Evolutionary conservation across 352 stramenopile genomes (phyloP), one percentile per base, ranked within the genome.

Genomic region (Phytophthora fragariae): DNA sequence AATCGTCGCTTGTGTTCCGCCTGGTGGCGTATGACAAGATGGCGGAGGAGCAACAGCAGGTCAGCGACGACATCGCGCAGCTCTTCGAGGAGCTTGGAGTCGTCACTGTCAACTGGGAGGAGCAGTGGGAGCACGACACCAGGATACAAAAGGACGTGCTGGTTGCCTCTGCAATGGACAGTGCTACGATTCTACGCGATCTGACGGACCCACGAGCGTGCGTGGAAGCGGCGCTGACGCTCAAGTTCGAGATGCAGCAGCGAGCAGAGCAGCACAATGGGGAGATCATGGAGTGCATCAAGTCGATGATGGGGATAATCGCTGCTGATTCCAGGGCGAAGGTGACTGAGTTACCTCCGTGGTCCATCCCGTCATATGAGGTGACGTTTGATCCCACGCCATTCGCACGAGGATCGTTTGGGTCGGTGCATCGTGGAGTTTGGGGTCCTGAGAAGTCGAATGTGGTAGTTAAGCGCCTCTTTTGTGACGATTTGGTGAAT

Each of bases 381-480:
- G 57, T 79, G 17, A 9, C 0, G 2, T 70, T 55, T 33, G 76
- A 75, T n/a, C 31, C 57, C 1, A 35, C 49, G 11, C 31, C n/a
- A 19, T 21, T 49, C 41, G 12, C 41, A 49, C 41, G 57, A 9
- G 73, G 68, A 11, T 68, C 68, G 3, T 80, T 73, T 35, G 73
- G 69, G 3, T 53, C 65, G 0, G 49, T 74, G 2, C 69, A 75
- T 35, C 73, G 55, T 15, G n/a, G 47, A 29, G 19, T 24, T 0
- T 54, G 47, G 47, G n/a, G 47, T 10, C 5, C 7, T 29, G 47
- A n/a, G 29, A 31, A 27, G 24, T 27, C 47, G 17, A 58, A 47
- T 33, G 65, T 84, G 6, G 75, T 84, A 1, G 72, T 84, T 44
- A 80, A 80, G 52, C 69, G 55, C 24, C 57, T 77, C 2, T 21